Base-by-base conservation (phyloP, 495 filamentous ascomycete species). In the Talaromyces thailandensis region DNA sequence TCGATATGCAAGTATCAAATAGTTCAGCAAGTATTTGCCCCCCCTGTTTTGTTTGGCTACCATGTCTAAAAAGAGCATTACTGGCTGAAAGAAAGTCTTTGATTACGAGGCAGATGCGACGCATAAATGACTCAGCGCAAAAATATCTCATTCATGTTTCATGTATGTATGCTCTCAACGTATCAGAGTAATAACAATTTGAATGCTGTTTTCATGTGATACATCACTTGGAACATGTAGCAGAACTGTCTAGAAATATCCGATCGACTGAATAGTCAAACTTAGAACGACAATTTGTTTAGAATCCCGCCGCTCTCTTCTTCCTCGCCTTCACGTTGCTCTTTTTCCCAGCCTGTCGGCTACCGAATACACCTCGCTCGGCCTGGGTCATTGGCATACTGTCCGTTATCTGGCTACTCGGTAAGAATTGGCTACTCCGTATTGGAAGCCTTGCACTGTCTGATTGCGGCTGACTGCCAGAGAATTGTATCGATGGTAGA, bases 281-380 rank as follows among this genome's bases (percentile, higher is more conserved):
- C 26, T 4, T 8, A 26, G 3, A 26, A 3, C 11, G n/a, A 55
- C 32, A 37, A 37, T 4, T 3, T 40, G 35, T 40, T 65, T 72
- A 79, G 62, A 81, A 81, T 18, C 79, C 79, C 48, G 70, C 75
- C 35, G 72, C 72, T 57, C 74, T 65, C 67, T 74, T 73, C 68
- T 78, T 78, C 57, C 69, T 78, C 25, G 61, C 31, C 63, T 76
- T 76, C 11, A 63, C 56, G 12, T 35, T 62, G 24, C 35, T 63
- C 51, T 69, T 76, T 56, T 67, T 69, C 37, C 48, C 65, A 23
- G 62, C 64, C 59, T 73, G 68, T 28, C 77, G 71, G 56, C 74
- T 64, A 26, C 76, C 75, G 56, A 76, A 77, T 21, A 63, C 60
- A 4, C 78, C 79, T 29, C 74, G 72, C 56, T 81, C 76, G 23